Conservation (phyloP, 2,329 filamentous ascomycete genomes). For the Zasmidium citrigriseum region DNA sequence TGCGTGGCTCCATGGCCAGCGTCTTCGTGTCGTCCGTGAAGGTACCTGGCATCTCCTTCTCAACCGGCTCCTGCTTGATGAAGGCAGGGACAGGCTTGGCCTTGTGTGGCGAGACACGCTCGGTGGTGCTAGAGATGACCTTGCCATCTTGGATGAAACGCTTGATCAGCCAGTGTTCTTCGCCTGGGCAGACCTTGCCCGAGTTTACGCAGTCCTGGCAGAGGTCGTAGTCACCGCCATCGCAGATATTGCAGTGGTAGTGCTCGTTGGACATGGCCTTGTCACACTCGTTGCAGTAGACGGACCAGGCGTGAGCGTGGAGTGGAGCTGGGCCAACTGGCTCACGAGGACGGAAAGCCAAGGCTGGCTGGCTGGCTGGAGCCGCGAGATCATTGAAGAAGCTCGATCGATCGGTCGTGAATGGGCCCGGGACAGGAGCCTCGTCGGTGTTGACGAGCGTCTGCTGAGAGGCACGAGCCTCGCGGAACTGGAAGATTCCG, state of each 20-base stretch:
- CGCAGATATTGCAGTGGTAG: constrained; percentile 93
- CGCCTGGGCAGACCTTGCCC: constrained; percentile 75
- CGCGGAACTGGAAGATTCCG: constrained; percentile 41
- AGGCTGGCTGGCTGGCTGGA: constrained; percentile 23
- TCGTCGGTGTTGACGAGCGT: constrained; percentile 28
- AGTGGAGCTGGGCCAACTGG: constrained; percentile 32
- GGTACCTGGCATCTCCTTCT: constrained; percentile 45
- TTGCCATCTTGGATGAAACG: constrained; percentile 75
- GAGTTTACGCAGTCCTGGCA: constrained; percentile 76
- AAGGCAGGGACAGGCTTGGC: constrained; percentile 25
- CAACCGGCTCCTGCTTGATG: constrained; percentile 32
- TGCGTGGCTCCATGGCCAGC: constrained; percentile 31
- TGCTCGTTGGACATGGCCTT: constrained; percentile 76
- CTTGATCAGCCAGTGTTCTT: constrained; percentile 93
- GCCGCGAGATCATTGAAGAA: constrained; percentile 24
- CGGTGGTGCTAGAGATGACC: constrained; percentile 82
- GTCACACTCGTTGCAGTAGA: constrained; percentile 93
- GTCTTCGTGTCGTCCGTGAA: constrained; percentile 48
- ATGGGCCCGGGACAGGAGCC: constrained; percentile 43
- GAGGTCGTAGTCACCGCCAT: constrained; percentile 91
- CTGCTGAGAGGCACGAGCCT: constrained; percentile 34
- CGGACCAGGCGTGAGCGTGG: constrained; percentile 62
- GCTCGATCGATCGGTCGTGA: constrained; percentile 32
- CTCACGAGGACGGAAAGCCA: constrained; percentile 44
- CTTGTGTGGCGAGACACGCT: constrained; percentile 60